Percentiles rank a stretch among this genome's conserved stretches.
Evolutionary conservation across 2,329 filamentous ascomycete species (phyloP).

Genomic region (Beauveria sp.): DNA sequence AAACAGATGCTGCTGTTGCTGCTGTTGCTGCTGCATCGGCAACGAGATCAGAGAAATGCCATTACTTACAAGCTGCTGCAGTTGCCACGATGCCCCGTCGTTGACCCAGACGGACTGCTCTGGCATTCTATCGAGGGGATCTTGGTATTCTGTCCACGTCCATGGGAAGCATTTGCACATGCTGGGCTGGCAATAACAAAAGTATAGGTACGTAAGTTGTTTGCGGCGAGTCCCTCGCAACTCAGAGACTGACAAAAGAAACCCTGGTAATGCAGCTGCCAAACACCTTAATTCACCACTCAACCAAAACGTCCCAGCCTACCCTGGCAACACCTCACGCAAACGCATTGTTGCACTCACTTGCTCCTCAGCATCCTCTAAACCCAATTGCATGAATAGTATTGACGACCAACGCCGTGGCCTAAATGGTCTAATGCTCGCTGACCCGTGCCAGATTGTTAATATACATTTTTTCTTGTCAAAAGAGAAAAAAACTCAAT

Average conservation of each 20-base stretch:
- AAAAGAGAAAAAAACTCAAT: background rate
- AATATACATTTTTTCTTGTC: slow-evolving; percentile 41
- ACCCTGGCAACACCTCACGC: no score
- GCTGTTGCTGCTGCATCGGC: background rate
- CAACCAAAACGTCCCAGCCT: background rate
- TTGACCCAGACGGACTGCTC: slow-evolving; percentile 36
- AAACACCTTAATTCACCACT: background rate
- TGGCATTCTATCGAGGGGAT: slow-evolving; percentile 29
- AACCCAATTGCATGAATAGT: slow-evolving; percentile 15
- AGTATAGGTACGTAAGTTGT: background rate
- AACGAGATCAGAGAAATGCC: slow-evolving; percentile 4
- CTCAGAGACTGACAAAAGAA: background rate
- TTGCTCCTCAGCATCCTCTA: background rate
- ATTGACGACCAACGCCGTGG: slow-evolving; percentile 26
- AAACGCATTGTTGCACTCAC: background rate
- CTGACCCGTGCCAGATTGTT: slow-evolving; percentile 34
- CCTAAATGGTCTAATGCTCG: slow-evolving; percentile 39
- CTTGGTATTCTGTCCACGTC: slow-evolving; percentile 41
- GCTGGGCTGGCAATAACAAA: background rate
- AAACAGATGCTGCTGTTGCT: background rate
- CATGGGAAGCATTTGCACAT: slow-evolving; percentile 50
- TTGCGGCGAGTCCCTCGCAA: background rate
- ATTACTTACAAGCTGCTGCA: slow-evolving; percentile 32
- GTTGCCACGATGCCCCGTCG: slow-evolving; percentile 27
- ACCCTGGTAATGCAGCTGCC: background rate